Percentiles rank a stretch among this genome's conserved stretches.
These are phyloP conservation scores for Zasmidium cellare DNA, from an alignment of 2,329 filamentous ascomycete species.

Conservation along the genomic window DNA sequence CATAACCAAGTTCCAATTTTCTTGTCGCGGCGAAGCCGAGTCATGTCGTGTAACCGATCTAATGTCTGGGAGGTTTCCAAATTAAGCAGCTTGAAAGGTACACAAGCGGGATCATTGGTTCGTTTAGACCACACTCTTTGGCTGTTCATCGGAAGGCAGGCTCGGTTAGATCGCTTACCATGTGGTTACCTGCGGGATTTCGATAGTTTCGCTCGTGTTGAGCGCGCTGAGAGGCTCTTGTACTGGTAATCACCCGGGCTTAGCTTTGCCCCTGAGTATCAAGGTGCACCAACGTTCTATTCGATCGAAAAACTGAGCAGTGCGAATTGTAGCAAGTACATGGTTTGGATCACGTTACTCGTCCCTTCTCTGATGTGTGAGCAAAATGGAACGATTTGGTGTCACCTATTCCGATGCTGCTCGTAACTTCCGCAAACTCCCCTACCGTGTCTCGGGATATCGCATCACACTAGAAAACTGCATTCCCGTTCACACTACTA, in stretches of 20 bases:
- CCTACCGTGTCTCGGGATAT: neutral
- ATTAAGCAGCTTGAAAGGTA: neutral
- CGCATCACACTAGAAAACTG: slow-evolving; percentile 31
- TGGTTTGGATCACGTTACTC: too few species aligned
- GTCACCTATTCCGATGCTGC: neutral
- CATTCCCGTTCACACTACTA: slow-evolving; percentile 46
- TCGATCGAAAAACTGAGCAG: too few species aligned
- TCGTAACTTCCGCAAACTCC: too few species aligned
- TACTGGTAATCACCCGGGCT: too few species aligned
- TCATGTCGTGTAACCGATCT: neutral
- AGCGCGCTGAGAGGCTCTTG: neutral
- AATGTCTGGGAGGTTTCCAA: neutral
- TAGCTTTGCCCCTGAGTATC: too few species aligned
- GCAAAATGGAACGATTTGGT: too few species aligned
- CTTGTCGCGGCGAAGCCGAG: neutral
- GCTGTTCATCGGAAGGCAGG: neutral
- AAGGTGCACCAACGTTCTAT: too few species aligned
- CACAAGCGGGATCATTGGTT: neutral
- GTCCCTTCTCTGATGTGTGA: too few species aligned
- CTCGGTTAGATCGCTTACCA: neutral
- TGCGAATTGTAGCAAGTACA: too few species aligned
- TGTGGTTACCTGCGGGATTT: neutral
- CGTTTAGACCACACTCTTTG: neutral
- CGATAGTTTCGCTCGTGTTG: neutral
- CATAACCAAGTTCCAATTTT: neutral